These are phyloP conservation scores for Colletotrichum sp. DNA, from an alignment of 2,329 filamentous ascomycete species.

Conservation along the genomic window DNA sequence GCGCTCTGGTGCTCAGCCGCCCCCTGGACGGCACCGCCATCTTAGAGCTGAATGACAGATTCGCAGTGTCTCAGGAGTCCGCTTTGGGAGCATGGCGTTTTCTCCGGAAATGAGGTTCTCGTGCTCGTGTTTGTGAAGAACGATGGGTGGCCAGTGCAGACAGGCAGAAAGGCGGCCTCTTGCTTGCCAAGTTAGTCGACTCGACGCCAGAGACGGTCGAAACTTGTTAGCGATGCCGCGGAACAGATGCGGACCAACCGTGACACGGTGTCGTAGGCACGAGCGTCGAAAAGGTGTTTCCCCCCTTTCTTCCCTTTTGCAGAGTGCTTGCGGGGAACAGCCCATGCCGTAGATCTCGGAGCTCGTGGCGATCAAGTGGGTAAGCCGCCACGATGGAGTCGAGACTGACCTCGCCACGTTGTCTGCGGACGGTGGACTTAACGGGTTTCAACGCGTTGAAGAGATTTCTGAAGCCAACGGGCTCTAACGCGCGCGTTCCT, in stretches of 20 bases:
- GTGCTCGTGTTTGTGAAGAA: background rate
- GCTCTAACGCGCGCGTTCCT: conserved; percentile 3
- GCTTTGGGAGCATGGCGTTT: conserved; percentile 6
- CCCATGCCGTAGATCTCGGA: conserved; percentile 18
- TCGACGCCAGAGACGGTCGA: background rate
- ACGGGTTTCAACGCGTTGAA: background rate
- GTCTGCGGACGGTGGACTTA: background rate
- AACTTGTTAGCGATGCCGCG: background rate
- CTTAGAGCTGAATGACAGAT: conserved; percentile 1
- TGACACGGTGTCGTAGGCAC: background rate
- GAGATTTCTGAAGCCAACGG: background rate
- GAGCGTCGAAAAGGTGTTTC: background rate
- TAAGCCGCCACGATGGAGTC: background rate
- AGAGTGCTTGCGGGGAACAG: background rate
- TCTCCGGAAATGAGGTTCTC: conserved; percentile 11
- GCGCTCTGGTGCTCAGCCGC: background rate
- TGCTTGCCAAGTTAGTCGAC: background rate
- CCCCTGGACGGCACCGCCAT: background rate
- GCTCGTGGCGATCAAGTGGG: conserved; percentile 14
- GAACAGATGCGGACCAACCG: background rate
- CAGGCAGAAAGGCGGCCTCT: background rate
- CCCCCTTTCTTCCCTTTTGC: background rate
- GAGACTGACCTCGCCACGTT: conserved; percentile 9
- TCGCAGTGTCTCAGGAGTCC: background rate
- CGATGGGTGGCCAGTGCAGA: conserved; percentile 1